These are phyloP conservation scores for Nemania sp. DNA, from an alignment of 2,329 filamentous ascomycete genomes.

Conservation along the genomic window DNA sequence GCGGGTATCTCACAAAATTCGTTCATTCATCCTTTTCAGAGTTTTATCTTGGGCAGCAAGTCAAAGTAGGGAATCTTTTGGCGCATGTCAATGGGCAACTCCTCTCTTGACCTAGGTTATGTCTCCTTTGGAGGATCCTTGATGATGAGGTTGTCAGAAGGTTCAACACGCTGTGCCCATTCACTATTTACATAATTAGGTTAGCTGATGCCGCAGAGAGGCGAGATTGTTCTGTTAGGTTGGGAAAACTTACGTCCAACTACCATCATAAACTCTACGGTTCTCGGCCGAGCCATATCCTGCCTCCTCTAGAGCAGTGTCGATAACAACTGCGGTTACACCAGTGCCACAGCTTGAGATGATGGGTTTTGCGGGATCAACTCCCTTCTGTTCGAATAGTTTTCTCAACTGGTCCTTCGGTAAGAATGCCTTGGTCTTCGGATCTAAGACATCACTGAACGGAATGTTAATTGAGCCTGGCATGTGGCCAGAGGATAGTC, in stretches of 20 bases:
- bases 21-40: constrained; percentile 32
- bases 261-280: constrained; percentile 90
- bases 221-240: background rate
- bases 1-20: constrained; percentile 38
- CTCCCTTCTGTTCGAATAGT: constrained; percentile 81
- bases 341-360: constrained; percentile 93
- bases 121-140: constrained; percentile 55
- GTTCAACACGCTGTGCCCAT: constrained; percentile 74
- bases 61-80: constrained; percentile 27
- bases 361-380: constrained; percentile 83
- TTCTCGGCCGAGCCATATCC: constrained; percentile 75
- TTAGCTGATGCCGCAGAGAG: constrained; percentile 44
- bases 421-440: constrained; percentile 83
- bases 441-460: constrained; percentile 82
- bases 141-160: constrained; percentile 71
- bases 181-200: constrained; percentile 58
- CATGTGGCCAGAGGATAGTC: constrained; percentile 90
- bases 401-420: constrained; percentile 77
- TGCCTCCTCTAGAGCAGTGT: constrained; percentile 85
- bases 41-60: constrained; percentile 1
- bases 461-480: constrained; percentile 88
- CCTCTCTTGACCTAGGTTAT: constrained; percentile 13
- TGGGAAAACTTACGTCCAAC: constrained; percentile 86
- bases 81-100: background rate
- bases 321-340: constrained; percentile 91